Conservation (phyloP, 2,329 filamentous ascomycete species). For the Talaromyces rugulosus region DNA sequence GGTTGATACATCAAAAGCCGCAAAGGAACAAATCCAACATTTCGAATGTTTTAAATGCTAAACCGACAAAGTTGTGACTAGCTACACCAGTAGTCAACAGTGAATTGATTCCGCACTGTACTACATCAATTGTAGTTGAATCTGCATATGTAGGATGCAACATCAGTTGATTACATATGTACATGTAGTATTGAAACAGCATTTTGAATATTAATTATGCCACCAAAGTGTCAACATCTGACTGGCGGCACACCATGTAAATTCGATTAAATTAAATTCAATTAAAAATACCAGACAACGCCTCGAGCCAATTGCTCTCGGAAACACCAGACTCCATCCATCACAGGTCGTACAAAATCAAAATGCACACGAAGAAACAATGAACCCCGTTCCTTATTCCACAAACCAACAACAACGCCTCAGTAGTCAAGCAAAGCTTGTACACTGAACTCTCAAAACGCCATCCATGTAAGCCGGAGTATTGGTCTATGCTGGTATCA, state of each 20-base stretch:
- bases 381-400: background rate
- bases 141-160: no score
- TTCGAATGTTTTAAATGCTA: no score
- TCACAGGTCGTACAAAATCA: background rate
- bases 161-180: no score
- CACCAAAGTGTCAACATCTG: background rate
- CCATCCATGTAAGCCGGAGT: slow-evolving; percentile 10
- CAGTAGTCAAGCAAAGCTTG: background rate
- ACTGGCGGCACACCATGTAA: background rate
- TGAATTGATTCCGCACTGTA: no score
- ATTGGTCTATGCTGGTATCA: slow-evolving; percentile 15
- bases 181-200: background rate
- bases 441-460: slow-evolving; percentile 8
- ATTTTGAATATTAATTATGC: background rate
- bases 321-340: background rate
- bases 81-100: no score
- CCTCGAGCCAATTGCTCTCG: background rate
- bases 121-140: no score
- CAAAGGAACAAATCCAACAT: no score
- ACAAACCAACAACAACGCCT: background rate
- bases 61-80: no score
- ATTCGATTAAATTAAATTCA: background rate
- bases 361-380: background rate
- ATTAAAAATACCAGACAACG: background rate
- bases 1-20: no score